Base-by-base conservation (phyloP, 352 stramenopile genomes). In the Globisporangium yorkense region DNA sequence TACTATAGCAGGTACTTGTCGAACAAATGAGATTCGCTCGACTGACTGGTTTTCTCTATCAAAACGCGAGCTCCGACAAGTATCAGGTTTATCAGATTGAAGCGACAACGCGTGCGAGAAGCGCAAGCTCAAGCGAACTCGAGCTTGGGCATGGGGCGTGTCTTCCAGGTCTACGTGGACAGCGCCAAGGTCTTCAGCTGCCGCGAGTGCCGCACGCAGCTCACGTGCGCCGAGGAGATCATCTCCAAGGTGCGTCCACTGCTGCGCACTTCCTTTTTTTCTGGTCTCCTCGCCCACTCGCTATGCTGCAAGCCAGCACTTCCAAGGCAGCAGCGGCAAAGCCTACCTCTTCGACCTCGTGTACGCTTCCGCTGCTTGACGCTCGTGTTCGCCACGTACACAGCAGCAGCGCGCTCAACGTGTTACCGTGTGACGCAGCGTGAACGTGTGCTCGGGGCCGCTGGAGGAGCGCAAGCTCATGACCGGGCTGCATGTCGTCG, bases 401-500 rank as follows among this genome's bases (percentile, higher is more conserved):
- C 8, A 40, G 7, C 35, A 40, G 35, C 35, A 40, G 10, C 35
- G 35, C 10, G 9, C 35, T 40, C 35, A 40, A 40, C 10, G 10
- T 40, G 35, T 15, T 12, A 9, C 10, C 10, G 35, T 15, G 27
- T 43, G 16, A 10, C 24, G 29, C 44, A 89, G 79, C 40, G 77
- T 92, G 51, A 98, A 98, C 63, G 82, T 98, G 47, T 83, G 61
- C 41, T 81, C 84, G 51, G 92, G 92, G 15, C 84, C 83, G 15
- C 74, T 84, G 5, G 92, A 97, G 68, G 88, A 98, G 67, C 80
- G 92, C n/a, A 71, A 81, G 56, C 87, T 98, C 51, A 97, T 98
- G 60, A 98, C 95, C 2, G 94, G 95, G 0, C 68, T 97, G 49
- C 95, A 98, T 63, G 84, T 93, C 35, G 95, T 98, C 47, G 87